Percentiles rank a stretch among this genome's conserved stretches.
Evolutionary conservation across 805 yeast species (phyloP).

Genomic region (Wickerhamomyces queroliae): DNA sequence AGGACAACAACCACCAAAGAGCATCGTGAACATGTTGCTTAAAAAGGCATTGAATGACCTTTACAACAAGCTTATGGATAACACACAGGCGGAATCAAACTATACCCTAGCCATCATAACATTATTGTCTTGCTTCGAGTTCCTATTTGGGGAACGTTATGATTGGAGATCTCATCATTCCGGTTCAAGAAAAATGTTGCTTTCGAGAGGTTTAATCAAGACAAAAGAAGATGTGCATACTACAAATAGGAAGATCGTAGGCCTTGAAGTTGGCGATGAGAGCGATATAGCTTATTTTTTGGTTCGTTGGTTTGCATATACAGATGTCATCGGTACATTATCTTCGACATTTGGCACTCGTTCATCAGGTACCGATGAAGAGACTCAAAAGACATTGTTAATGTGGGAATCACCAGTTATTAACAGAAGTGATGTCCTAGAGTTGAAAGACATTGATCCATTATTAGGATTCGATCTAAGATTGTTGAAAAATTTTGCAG

Average conservation of each 20-base stretch:
- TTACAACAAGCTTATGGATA: conserved; percentile 42
- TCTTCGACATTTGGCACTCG: conserved; percentile 32
- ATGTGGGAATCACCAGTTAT: conserved; percentile 15
- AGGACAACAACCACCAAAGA: conserved; percentile 22
- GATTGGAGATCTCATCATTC: conserved; percentile 60
- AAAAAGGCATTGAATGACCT: conserved; percentile 54
- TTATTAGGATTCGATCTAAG: conserved; percentile 62
- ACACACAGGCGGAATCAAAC: conserved; percentile 53
- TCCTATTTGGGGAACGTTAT: conserved; percentile 35
- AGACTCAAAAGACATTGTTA: conserved; percentile 4
- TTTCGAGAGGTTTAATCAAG: conserved; percentile 40
- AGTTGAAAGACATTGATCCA: conserved; percentile 46
- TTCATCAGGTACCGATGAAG: conserved; percentile 24
- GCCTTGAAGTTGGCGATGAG: conserved; percentile 13
- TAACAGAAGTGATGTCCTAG: conserved; percentile 14
- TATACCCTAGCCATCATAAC: conserved; percentile 58
- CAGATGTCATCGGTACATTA: conserved; percentile 58
- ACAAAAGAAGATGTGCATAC: conserved; percentile 16
- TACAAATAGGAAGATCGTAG: conserved; percentile 8
- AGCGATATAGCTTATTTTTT: conserved; percentile 40
- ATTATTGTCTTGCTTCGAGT: conserved; percentile 52
- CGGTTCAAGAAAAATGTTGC: conserved; percentile 63
- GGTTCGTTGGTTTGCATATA: conserved; percentile 62
- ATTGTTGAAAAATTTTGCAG: conserved; percentile 52
- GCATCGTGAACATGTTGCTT: conserved; percentile 45